These are phyloP conservation scores for Ustilago xerochloae DNA, from an alignment of 1,284 basidiomycete genomes.

Conservation along the genomic window DNA sequence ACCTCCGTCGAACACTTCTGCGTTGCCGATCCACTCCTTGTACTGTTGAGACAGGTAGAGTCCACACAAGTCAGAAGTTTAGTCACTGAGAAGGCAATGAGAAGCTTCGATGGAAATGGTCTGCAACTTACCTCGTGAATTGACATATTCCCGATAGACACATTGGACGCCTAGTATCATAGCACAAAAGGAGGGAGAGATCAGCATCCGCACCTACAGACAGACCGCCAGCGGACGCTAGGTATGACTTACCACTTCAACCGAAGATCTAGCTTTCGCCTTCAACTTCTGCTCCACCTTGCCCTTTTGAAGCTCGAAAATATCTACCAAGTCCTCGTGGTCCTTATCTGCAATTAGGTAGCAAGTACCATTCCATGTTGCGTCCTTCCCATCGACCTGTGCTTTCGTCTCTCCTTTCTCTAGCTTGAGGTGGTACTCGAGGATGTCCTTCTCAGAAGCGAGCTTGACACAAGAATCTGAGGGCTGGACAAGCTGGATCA, in stretches of 20 bases:
- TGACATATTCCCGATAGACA: slow-evolving; percentile 50
- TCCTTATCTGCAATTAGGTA: slow-evolving; percentile 39
- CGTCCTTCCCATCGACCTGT: slow-evolving; percentile 14
- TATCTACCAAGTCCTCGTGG: slow-evolving; percentile 15
- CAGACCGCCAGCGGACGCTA: neutral
- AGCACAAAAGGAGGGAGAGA: neutral
- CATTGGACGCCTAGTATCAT: slow-evolving; percentile 38
- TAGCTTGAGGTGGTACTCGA: slow-evolving; percentile 30
- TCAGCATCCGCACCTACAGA: neutral
- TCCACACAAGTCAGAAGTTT: neutral
- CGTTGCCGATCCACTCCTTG: slow-evolving; percentile 50
- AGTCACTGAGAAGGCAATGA: neutral
- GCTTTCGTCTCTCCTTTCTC: slow-evolving; percentile 19
- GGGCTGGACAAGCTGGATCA: slow-evolving; percentile 39
- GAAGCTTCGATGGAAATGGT: neutral
- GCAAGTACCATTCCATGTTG: slow-evolving; percentile 31
- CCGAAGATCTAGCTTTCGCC: slow-evolving; percentile 32
- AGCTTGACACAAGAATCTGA: slow-evolving; percentile 9
- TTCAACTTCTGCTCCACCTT: slow-evolving; percentile 26
- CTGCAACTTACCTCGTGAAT: slow-evolving; percentile 37
- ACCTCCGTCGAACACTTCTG: slow-evolving; percentile 50
- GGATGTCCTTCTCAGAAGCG: slow-evolving; percentile 18
- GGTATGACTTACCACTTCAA: slow-evolving; percentile 32
- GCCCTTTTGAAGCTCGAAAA: slow-evolving; percentile 21
- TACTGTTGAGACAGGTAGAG: slow-evolving; percentile 22